These are phyloP conservation scores for Nelumbo lutea DNA, from an alignment of 164 flowering plant species.

Conservation along the genomic window DNA sequence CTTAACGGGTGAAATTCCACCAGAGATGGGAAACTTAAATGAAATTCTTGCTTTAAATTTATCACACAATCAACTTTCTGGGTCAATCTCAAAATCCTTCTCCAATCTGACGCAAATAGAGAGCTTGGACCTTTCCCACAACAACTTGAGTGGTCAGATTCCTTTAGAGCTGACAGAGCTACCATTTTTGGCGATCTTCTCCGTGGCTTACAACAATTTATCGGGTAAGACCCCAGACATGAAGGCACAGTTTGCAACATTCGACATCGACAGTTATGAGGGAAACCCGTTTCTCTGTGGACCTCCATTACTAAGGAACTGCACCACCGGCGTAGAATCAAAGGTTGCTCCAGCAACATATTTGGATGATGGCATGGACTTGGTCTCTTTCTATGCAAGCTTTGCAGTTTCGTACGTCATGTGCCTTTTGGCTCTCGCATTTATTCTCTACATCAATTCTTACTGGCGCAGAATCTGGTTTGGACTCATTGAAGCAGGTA, in stretches of 20 bases:
- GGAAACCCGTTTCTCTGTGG: slow-evolving; percentile 23
- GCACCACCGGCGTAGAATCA: neutral
- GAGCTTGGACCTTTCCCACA: slow-evolving; percentile 27
- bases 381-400: neutral
- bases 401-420: neutral
- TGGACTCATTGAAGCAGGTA: neutral
- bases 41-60: slow-evolving; percentile 11
- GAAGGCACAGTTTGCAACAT: slow-evolving; percentile 17
- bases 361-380: neutral
- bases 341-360: too few relatives aligned
- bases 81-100: slow-evolving; percentile 15
- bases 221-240: slow-evolving; percentile 9
- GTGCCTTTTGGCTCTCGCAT: neutral
- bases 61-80: slow-evolving; percentile 15
- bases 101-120: slow-evolving; percentile 16
- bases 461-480: slow-evolving; percentile 5
- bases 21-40: slow-evolving; percentile 15
- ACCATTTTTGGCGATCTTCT: slow-evolving; percentile 4
- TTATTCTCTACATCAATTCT: neutral
- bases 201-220: slow-evolving; percentile 21
- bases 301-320: neutral
- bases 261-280: slow-evolving; percentile 10
- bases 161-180: slow-evolving; percentile 17
- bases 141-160: slow-evolving; percentile 21
- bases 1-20: slow-evolving; percentile 19